Evolutionary conservation across 2,329 filamentous ascomycete genomes (phyloP).

Genomic region (Penicillium sp.): DNA sequence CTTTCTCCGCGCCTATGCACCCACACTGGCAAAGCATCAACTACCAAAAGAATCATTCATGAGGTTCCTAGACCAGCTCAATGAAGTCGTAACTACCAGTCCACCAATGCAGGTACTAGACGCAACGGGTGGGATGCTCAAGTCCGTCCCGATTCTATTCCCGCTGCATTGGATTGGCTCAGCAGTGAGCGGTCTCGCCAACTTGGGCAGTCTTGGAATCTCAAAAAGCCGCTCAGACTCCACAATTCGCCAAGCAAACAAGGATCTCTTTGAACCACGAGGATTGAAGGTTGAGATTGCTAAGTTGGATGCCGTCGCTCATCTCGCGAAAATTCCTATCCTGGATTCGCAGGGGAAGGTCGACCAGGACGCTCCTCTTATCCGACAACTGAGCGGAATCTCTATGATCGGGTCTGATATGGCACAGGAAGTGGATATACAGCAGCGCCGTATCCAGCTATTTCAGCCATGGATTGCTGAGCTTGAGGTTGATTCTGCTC

Average conservation of each 20-base stretch:
- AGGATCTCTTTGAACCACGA: slow-evolving; percentile 24
- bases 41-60: slow-evolving; percentile 20
- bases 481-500: slow-evolving; percentile 18
- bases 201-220: slow-evolving; percentile 18
- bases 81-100: slow-evolving; percentile 23
- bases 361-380: slow-evolving; percentile 17
- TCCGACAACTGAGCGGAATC: slow-evolving; percentile 12
- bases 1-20: slow-evolving; percentile 19
- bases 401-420: neutral
- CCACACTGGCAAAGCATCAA: slow-evolving; percentile 7
- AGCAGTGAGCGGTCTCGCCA: slow-evolving; percentile 24
- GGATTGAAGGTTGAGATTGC: slow-evolving; percentile 29
- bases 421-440: slow-evolving; percentile 12
- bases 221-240: slow-evolving; percentile 26
- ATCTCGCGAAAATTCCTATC: slow-evolving; percentile 27
- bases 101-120: slow-evolving; percentile 30
- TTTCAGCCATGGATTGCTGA: slow-evolving; percentile 29
- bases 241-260: slow-evolving; percentile 23
- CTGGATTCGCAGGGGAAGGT: slow-evolving; percentile 24
- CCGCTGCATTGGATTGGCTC: slow-evolving; percentile 25
- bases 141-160: slow-evolving; percentile 25
- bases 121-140: slow-evolving; percentile 25
- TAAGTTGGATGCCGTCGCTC: slow-evolving; percentile 27
- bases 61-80: slow-evolving; percentile 28
- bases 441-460: slow-evolving; percentile 13